Percentiles rank a stretch among this genome's conserved stretches.
Evolutionary conservation across 2,329 filamentous ascomycete genomes (phyloP).

Genomic region (Amylocarpus encephaloides): DNA sequence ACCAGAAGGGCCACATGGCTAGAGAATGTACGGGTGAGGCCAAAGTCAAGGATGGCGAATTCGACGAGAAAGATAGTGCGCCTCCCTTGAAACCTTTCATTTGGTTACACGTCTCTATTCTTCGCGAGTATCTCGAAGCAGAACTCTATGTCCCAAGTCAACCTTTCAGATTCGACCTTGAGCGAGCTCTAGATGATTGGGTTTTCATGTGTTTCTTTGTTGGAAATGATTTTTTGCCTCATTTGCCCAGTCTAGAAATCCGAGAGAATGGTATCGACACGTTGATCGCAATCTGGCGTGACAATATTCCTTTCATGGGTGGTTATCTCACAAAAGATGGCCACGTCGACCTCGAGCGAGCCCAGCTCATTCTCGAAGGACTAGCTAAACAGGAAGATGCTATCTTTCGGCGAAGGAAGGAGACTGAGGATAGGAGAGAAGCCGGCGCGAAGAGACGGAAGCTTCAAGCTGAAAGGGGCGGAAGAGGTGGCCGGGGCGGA

Average conservation of each 20-base stretch:
- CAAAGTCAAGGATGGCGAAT: slow-evolving; percentile 72
- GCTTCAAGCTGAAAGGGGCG: slow-evolving; percentile 51
- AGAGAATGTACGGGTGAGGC: slow-evolving; percentile 74
- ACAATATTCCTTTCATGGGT: slow-evolving; percentile 84
- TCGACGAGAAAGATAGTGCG: slow-evolving; percentile 72
- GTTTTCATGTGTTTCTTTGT: slow-evolving; percentile 99
- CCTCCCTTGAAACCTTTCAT: slow-evolving; percentile 84
- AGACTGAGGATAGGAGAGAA: slow-evolving; percentile 77
- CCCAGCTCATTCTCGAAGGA: slow-evolving; percentile 81
- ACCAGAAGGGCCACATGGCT: slow-evolving; percentile 85
- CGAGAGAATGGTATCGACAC: slow-evolving; percentile 96
- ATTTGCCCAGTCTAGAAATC: slow-evolving; percentile 95
- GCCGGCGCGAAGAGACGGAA: slow-evolving; percentile 74
- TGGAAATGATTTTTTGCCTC: slow-evolving; percentile 95
- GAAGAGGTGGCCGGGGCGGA: slow-evolving; percentile 31
- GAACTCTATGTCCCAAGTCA: slow-evolving; percentile 80
- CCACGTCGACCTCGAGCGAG: slow-evolving; percentile 77
- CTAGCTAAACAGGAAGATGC: slow-evolving; percentile 88
- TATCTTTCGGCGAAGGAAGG: slow-evolving; percentile 84
- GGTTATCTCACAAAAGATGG: slow-evolving; percentile 96
- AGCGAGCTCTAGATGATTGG: slow-evolving; percentile 94
- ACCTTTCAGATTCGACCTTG: slow-evolving; percentile 84
- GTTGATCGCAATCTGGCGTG: slow-evolving; percentile 92
- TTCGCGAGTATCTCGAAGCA: slow-evolving; percentile 87
- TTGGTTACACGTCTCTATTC: slow-evolving; percentile 88